These are phyloP conservation scores for Spiromastix sp. DNA, from an alignment of 2,329 filamentous ascomycete species.

Conservation along the genomic window DNA sequence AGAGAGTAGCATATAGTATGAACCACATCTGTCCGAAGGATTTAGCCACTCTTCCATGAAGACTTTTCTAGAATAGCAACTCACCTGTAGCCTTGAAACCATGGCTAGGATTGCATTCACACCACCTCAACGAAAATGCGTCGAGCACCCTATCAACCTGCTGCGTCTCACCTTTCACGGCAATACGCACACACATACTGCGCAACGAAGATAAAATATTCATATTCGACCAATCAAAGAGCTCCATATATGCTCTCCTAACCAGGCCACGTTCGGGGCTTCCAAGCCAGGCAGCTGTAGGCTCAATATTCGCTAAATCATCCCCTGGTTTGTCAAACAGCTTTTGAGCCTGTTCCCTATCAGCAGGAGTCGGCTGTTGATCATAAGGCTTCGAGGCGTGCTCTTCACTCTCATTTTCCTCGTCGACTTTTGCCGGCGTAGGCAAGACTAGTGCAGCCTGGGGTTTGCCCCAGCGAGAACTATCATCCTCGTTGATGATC, in stretches of 20 bases:
- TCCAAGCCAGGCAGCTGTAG: conserved; percentile 81
- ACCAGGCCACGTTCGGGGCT: conserved; percentile 43
- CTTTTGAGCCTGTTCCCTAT: conserved; percentile 65
- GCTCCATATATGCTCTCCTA: conserved; percentile 76
- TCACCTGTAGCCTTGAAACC: conserved; percentile 81
- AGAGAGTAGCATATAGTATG: conserved; percentile 97
- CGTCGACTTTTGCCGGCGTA: conserved; percentile 9
- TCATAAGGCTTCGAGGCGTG: conserved; percentile 6
- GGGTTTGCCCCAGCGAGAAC: conserved; percentile 4
- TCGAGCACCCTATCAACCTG: conserved; percentile 92
- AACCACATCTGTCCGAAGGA: conserved; percentile 59
- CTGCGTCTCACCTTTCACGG: conserved; percentile 86
- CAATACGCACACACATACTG: conserved; percentile 67
- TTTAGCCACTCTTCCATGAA: background rate
- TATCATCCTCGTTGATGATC: conserved; percentile 23
- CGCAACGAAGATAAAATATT: conserved; percentile 73
- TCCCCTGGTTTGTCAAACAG: conserved; percentile 74
- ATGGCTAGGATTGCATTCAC: conserved; percentile 81
- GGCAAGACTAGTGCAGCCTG: conserved; percentile 8
- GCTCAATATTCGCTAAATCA: conserved; percentile 65
- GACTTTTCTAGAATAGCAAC: conserved; percentile 23
- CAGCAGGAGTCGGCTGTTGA: conserved; percentile 46
- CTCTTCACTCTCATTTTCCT: background rate
- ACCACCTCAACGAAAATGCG: conserved; percentile 83
- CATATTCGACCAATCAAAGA: conserved; percentile 75